phyloP scores from a whole-genome alignment of 1,284 basidiomycete species.

The Ganoderma lucidum region DNA sequence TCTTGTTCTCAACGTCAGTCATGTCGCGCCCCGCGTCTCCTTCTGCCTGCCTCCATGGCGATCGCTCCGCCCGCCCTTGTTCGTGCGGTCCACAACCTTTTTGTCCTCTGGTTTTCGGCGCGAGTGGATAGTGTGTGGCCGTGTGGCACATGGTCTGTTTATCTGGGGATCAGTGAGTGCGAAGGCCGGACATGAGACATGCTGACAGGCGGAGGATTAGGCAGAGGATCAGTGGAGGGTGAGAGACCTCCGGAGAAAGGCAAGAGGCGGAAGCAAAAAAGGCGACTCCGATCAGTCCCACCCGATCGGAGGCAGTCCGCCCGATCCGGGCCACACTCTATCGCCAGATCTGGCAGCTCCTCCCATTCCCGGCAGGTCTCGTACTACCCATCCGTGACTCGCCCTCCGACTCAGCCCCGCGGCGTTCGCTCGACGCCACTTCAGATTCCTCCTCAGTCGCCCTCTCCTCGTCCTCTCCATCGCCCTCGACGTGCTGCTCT shows the following conservation, averaged over 20 bases:
- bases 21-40: not conserved
- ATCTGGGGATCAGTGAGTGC: not conserved
- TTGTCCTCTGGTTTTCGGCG: slow-evolving; percentile 5
- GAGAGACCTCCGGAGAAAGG: not conserved
- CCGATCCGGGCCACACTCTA: slow-evolving; percentile 27
- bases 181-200: not conserved
- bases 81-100: not conserved
- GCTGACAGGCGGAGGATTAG: not conserved
- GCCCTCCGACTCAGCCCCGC: not conserved
- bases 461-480: slow-evolving; percentile 1
- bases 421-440: not conserved
- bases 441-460: not conserved
- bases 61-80: slow-evolving; percentile 5
- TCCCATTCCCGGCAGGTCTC: slow-evolving; percentile 23
- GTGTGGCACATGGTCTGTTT: not conserved
- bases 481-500: not conserved
- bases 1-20: slow-evolving; percentile 26
- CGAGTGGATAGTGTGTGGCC: not conserved
- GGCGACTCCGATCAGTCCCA: slow-evolving; percentile 17
- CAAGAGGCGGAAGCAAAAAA: not conserved
- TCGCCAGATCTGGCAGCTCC: slow-evolving; percentile 31
- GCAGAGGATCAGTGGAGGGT: not conserved
- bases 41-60: not conserved
- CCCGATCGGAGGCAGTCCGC: slow-evolving; percentile 20
- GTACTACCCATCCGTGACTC: slow-evolving; percentile 9